phyloP scores from a whole-genome alignment of 495 filamentous ascomycete genomes.

The Tuber aestivum region DNA sequence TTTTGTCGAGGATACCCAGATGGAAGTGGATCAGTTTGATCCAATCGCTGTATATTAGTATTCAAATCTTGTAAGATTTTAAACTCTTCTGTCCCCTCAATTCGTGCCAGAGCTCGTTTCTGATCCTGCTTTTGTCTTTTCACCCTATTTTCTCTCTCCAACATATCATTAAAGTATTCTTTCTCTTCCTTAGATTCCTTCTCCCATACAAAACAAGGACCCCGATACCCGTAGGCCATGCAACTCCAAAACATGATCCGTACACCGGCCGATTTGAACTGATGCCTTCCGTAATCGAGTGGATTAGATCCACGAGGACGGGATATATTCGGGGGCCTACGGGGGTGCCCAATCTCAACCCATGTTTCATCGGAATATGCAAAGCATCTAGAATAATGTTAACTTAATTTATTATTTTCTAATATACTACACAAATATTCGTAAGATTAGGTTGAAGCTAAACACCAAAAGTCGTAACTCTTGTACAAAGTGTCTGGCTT shows the following conservation, averaged over 20 bases:
- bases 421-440: too few species aligned
- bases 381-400: too few species aligned
- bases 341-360: too few species aligned
- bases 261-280: too few species aligned
- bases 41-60: background rate
- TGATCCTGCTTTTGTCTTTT: background rate
- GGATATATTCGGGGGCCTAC: too few species aligned
- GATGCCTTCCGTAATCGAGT: too few species aligned
- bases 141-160: background rate
- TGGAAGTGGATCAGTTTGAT: constrained; percentile 1
- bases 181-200: constrained; percentile 7
- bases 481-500: too few species aligned
- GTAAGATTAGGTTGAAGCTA: too few species aligned
- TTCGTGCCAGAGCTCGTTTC: background rate
- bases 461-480: too few species aligned
- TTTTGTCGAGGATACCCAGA: constrained; percentile 4
- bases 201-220: background rate
- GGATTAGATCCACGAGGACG: too few species aligned
- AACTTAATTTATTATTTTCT: too few species aligned
- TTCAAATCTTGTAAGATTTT: constrained; percentile 2
- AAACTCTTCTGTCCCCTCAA: background rate
- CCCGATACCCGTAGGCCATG: constrained; percentile 8
- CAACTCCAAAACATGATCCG: constrained; percentile 8
- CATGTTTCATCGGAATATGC: too few species aligned
- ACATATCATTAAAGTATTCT: background rate